A percentile compares a stretch with the other conserved stretches of the same genome.
Evolutionary conservation across 768 basidiomycete species (phyloP).

Genomic region (Termitomyces sp.): DNA sequence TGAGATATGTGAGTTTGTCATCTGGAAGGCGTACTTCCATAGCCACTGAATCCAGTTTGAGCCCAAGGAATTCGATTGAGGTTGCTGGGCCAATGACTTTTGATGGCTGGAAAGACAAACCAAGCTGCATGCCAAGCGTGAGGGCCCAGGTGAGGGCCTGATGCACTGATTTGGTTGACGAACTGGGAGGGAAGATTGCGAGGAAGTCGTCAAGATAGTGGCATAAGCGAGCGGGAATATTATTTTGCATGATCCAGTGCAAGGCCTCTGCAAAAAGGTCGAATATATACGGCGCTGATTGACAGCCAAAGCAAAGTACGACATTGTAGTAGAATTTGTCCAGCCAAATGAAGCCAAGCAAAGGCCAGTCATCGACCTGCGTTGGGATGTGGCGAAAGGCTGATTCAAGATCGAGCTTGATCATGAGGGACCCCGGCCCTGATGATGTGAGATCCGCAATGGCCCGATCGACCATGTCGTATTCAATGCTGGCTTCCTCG

Average conservation of each 20-base stretch:
- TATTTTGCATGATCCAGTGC: too few species aligned
- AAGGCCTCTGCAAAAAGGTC: too few species aligned
- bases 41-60: neutral
- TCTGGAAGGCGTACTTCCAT: neutral
- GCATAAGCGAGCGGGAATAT: too few species aligned
- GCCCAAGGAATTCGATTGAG: neutral
- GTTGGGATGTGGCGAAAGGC: neutral
- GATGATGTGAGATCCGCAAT: neutral
- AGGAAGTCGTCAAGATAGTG: too few species aligned
- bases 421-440: neutral
- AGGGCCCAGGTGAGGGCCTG: neutral
- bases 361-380: neutral
- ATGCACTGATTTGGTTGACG: neutral
- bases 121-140: neutral
- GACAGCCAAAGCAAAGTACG: neutral
- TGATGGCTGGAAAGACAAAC: neutral
- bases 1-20: neutral
- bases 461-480: neutral
- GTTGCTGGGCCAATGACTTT: neutral
- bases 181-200: too few species aligned
- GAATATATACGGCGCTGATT: too few species aligned
- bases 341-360: neutral
- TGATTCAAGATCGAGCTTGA: too few species aligned
- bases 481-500: neutral
- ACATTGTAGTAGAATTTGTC: neutral